Base-by-base conservation (phyloP, 805 yeast species). In the Metschnikowia hibisci region DNA sequence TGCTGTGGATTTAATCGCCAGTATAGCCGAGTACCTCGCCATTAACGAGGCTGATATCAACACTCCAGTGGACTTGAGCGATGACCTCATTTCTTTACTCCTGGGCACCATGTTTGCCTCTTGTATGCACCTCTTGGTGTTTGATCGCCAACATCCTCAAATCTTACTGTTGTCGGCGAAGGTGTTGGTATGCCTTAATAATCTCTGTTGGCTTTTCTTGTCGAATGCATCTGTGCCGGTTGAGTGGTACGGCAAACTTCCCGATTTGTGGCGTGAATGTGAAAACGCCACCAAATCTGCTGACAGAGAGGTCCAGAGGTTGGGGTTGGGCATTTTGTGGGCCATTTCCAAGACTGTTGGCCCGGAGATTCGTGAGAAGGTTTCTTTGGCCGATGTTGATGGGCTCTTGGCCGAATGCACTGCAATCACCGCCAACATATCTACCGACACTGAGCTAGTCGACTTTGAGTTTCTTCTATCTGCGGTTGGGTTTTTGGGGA, bases 1-100 rank as follows among this genome's bases (percentile, higher is more conserved):
- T 0, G 71, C 84, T 0, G 63, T 90, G 16, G 98, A 91, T 60
- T 61, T 91, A 26, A 68, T 87, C 18, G 80, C 96, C 1, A 84
- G 90, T 1, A 69, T 82, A 6, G 75, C 84, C 52, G 96, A 89
- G 60, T 74, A 64, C 43, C 56, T 69, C 22, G 61, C 73, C 9
- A 46, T 63, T n/a, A 57, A 55, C 41, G 66, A 63, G 20, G 42
- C 46, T 6, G 46, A 65, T n/a, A 36, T 45, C 11, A 48, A 51
- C 10, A 54, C 49, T 6, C 61, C 64, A 2, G 51, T 59, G 14
- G 25, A 45, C 12, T 53, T 69, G 34, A 39, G 53, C 13, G 36
- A 44, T 7, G 57, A 51, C 8, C 45, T 64, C 16, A 32, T 47
- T 1, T 42, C 48, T 5, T 45, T 59, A 5, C 47, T 67, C 15